A percentile compares a stretch with the other conserved stretches of the same genome.
phyloP scores from a whole-genome alignment of 768 basidiomycete species.

The Podaxis sp. region DNA sequence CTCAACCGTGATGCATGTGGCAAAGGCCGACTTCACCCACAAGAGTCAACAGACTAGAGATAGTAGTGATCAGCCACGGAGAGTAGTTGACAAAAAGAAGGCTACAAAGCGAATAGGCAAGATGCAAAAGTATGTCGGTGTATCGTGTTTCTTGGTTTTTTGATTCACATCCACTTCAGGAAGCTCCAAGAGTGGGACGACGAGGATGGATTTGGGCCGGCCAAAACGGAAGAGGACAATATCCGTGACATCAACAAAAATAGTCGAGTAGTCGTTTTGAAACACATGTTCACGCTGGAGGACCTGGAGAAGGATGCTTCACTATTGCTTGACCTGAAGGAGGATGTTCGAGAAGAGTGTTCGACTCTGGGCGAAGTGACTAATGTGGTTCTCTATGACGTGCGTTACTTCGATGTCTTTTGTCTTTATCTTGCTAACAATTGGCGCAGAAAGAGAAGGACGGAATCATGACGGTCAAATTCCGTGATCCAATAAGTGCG shows the following conservation, averaged over 20 bases:
- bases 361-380: constrained; percentile 90
- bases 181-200: constrained; percentile 95
- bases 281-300: constrained; percentile 89
- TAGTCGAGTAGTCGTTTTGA: constrained; percentile 85
- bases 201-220: constrained; percentile 87
- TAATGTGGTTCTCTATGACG: constrained; percentile 93
- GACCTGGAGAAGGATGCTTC: constrained; percentile 85
- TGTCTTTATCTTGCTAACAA: background rate
- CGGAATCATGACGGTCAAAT: constrained; percentile 96
- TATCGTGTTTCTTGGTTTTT: background rate
- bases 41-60: constrained; percentile 47
- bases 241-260: constrained; percentile 46
- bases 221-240: constrained; percentile 54
- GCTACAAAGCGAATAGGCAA: constrained; percentile 73
- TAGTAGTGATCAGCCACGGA: constrained; percentile 48
- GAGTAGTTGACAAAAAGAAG: constrained; percentile 76
- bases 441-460: constrained; percentile 76
- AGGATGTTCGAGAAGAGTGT: constrained; percentile 95
- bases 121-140: constrained; percentile 71
- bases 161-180: constrained; percentile 36
- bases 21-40: constrained; percentile 76
- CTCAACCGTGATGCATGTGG: constrained; percentile 68
- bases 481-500: constrained; percentile 88
- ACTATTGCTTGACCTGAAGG: constrained; percentile 88
- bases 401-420: constrained; percentile 37